Base-by-base conservation (phyloP, 2,329 filamentous ascomycete species). In the Thelonectria discophora region DNA sequence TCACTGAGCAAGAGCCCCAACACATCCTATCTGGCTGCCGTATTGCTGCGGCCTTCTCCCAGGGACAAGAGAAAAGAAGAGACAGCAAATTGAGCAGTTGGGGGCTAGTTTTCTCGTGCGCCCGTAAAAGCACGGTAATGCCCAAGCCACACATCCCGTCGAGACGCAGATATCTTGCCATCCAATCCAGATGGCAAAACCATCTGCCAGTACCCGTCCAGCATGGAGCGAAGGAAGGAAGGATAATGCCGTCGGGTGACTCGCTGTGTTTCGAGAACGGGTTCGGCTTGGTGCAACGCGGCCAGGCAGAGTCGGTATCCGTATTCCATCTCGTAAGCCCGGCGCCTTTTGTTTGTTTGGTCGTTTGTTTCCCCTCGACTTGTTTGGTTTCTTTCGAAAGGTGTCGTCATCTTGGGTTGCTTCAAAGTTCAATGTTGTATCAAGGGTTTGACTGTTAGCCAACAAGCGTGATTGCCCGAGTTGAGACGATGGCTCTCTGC, bases 301-400 rank as follows among this genome's bases (percentile, higher is more conserved):
- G 34, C 12, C 32, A 17, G 6, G 20, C 24, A 34, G n/a, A 27
- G 39, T 34, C 52, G 24, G 21, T 20, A 24, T 24, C 21, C 21
- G 21, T 24, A 24, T 37, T 51, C 27, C 27, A 30, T 30, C 9
- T 39, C 12, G 15, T 32, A 30, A 46, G 24, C 42, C 27, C 24
- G 32, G 34, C 21, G 27, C 30, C 51, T n/a, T 50, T 55, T 15
- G 42, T 40, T 47, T 48, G 27, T 45, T 51, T 55, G 17, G 45
- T 60, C 39, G 18, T 46, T 51, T 46, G 5, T 51, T 46, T 24
- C 21, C 21, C 21, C 21, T 24, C 21, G 21, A 24, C 37, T 55
- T 55, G 46, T 60, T 60, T 55, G 20, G 53, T 55, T 55, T 55
- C 53, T 55, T 49, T 10, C 39, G 40, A 18, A 8, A 34, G 18